These are phyloP conservation scores for Bullera alba DNA, from an alignment of 768 basidiomycete genomes.

Conservation along the genomic window DNA sequence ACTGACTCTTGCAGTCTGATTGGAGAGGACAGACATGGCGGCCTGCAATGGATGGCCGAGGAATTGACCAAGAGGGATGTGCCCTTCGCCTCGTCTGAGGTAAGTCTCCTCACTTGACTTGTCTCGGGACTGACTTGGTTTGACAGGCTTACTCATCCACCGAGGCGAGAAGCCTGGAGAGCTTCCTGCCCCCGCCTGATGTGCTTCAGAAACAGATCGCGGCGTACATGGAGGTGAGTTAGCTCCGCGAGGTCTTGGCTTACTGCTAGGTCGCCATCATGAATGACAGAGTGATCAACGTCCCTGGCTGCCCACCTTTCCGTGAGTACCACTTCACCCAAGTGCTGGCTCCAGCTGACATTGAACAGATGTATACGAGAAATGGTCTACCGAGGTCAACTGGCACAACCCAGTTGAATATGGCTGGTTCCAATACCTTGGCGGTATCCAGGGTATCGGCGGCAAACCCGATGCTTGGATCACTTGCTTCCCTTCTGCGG, in stretches of 20 bases:
- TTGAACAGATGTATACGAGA: constrained; percentile 9
- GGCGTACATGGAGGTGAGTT: background rate
- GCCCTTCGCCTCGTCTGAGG: background rate
- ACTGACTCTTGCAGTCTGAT: background rate
- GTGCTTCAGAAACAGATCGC: too few relatives aligned
- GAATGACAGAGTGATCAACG: constrained; percentile 3
- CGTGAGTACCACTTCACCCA: constrained; percentile 2
- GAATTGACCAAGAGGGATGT: background rate
- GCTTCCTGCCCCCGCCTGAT: too few relatives aligned
- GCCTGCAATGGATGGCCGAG: background rate
- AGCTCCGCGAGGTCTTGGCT: background rate
- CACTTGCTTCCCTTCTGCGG: constrained; percentile 13
- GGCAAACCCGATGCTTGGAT: constrained; percentile 3
- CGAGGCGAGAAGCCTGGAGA: background rate
- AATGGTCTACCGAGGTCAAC: constrained; percentile 9
- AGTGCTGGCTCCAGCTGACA: background rate
- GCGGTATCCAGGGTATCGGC: constrained; percentile 1
- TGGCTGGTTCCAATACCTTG: constrained; percentile 6
- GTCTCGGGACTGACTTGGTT: background rate
- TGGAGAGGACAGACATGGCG: background rate
- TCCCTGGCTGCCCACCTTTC: constrained; percentile 15
- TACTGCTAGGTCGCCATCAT: constrained; percentile 3
- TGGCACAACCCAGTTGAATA: constrained; percentile 3
- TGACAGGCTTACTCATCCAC: background rate
- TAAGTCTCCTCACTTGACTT: background rate